Percentiles rank a stretch among this genome's conserved stretches.
phyloP scores from a whole-genome alignment of 2,329 filamentous ascomycete species.

The Penicillium sp. region DNA sequence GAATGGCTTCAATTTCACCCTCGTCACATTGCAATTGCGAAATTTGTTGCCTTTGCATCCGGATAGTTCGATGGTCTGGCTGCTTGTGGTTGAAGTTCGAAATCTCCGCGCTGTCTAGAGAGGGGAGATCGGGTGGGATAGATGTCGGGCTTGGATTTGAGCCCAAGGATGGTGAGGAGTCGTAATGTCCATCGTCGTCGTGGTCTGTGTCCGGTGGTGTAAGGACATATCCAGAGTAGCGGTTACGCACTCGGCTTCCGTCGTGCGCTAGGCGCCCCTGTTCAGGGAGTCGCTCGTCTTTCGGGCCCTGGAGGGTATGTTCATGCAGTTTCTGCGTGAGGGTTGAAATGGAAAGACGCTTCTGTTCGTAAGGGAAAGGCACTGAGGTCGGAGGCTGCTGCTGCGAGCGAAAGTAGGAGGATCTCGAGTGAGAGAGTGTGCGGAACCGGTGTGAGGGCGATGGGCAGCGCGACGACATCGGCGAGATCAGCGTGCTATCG shows the following conservation, averaged over 20 bases:
- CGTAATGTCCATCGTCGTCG: slow-evolving; percentile 38
- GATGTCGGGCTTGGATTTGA: slow-evolving; percentile 32
- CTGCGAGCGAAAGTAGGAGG: slow-evolving; percentile 34
- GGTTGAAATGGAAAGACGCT: slow-evolving; percentile 41
- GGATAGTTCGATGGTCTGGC: slow-evolving; percentile 27
- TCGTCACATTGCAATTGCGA: slow-evolving; percentile 41
- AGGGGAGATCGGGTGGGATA: slow-evolving; percentile 25
- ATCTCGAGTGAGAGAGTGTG: slow-evolving; percentile 32
- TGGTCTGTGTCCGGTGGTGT: slow-evolving; percentile 41
- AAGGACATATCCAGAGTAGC: slow-evolving; percentile 31
- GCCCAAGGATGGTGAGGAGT: slow-evolving; percentile 60
- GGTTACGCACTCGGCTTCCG: slow-evolving; percentile 20
- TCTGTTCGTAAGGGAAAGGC: slow-evolving; percentile 42
- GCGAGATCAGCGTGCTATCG: slow-evolving; percentile 40
- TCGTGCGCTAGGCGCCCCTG: slow-evolving; percentile 14
- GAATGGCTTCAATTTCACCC: slow-evolving; percentile 37
- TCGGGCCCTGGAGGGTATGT: slow-evolving; percentile 35
- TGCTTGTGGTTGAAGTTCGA: slow-evolving; percentile 1
- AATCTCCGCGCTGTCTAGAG: slow-evolving; percentile 9
- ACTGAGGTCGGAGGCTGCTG: slow-evolving; percentile 43
- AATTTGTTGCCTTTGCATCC: slow-evolving; percentile 40
- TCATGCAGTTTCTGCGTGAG: slow-evolving; percentile 43
- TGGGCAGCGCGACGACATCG: slow-evolving; percentile 43
- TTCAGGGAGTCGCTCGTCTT: slow-evolving; percentile 11
- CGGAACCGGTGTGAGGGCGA: slow-evolving; percentile 39